These are phyloP conservation scores for Pinus tabuliformis DNA, from an alignment of 75 land plant genomes.

Conservation along the genomic window DNA sequence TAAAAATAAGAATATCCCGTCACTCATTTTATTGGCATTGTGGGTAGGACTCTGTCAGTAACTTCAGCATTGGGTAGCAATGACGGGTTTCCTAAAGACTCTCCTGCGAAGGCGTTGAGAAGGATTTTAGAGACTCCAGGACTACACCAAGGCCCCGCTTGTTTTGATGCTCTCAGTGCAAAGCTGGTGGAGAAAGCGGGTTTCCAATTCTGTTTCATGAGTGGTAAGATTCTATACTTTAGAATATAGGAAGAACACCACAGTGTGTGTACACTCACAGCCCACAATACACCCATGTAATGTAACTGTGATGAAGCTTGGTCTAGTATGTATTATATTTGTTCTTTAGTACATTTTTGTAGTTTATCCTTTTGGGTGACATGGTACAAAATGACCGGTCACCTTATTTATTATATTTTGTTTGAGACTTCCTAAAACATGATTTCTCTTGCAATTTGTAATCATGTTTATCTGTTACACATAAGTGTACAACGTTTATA, in stretches of 20 bases:
- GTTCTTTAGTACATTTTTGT: too few relatives aligned
- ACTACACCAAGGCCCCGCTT: constrained; percentile 88
- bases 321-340: too few relatives aligned
- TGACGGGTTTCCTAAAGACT: constrained; percentile 3
- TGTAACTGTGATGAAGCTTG: too few relatives aligned
- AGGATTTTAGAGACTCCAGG: constrained; percentile 71
- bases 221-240: constrained; percentile 50
- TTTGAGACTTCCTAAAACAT: too few relatives aligned
- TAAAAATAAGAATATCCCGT: neutral
- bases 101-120: constrained; percentile 55
- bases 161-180: constrained; percentile 96
- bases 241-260: neutral
- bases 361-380: too few relatives aligned
- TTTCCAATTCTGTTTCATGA: constrained; percentile 79
- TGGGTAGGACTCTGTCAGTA: neutral
- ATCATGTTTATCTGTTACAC: too few relatives aligned
- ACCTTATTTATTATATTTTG: too few relatives aligned
- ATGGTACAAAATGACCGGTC: too few relatives aligned
- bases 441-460: too few relatives aligned
- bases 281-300: too few relatives aligned
- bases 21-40: neutral
- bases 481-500: too few relatives aligned
- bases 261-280: too few relatives aligned
- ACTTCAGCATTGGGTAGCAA: neutral
- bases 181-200: constrained; percentile 91